phyloP scores from a whole-genome alignment of 2,329 filamentous ascomycete species.

The Colletotrichum eremochloae region DNA sequence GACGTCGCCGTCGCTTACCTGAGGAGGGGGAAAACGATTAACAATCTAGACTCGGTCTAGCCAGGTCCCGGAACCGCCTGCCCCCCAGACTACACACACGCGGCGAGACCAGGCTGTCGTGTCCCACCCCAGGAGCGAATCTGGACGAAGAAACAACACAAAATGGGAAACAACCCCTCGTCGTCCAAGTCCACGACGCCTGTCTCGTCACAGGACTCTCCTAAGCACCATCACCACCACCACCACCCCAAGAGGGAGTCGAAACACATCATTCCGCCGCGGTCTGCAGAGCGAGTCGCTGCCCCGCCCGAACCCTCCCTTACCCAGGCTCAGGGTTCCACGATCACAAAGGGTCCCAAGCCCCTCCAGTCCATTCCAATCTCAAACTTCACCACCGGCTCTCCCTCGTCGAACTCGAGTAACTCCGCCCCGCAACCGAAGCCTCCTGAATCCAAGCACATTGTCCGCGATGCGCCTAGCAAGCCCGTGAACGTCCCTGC shows the following conservation, averaged over 20 bases:
- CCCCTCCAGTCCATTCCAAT: slow-evolving; percentile 64
- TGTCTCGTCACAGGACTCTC: slow-evolving; percentile 47
- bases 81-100: slow-evolving; percentile 25
- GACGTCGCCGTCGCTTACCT: slow-evolving; percentile 35
- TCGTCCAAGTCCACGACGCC: slow-evolving; percentile 51
- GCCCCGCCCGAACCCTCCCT: slow-evolving; percentile 74
- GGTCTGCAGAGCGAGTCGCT: slow-evolving; percentile 67
- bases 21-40: slow-evolving; percentile 4
- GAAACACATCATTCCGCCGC: slow-evolving; percentile 68
- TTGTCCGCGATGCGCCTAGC: slow-evolving; percentile 55
- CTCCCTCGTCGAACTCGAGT: slow-evolving; percentile 49
- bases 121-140: slow-evolving; percentile 37
- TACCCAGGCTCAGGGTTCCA: slow-evolving; percentile 71
- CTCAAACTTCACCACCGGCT: slow-evolving; percentile 63
- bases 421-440: slow-evolving; percentile 41
- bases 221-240: slow-evolving; percentile 41
- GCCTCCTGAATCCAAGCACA: slow-evolving; percentile 46
- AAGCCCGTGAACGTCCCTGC: slow-evolving; percentile 72
- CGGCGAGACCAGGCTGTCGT: slow-evolving; percentile 36
- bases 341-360: slow-evolving; percentile 60
- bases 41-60: slow-evolving; percentile 36
- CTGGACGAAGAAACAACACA: slow-evolving; percentile 38
- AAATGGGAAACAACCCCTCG: slow-evolving; percentile 54
- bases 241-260: slow-evolving; percentile 55
- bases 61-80: slow-evolving; percentile 40